phyloP scores from a whole-genome alignment of 768 basidiomycete species.

The Rubroboletus pulcherrimus region DNA sequence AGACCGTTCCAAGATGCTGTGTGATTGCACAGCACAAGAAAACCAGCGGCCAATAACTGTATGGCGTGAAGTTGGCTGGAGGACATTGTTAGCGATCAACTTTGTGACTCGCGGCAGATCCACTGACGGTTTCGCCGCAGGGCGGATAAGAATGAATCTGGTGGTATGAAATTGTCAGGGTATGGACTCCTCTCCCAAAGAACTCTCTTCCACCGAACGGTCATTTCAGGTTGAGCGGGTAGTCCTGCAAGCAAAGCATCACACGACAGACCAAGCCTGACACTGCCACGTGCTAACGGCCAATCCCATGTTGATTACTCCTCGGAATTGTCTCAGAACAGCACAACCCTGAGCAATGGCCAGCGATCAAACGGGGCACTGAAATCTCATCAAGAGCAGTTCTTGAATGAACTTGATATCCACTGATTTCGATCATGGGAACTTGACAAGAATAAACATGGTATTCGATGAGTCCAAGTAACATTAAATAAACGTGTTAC shows the following conservation, averaged over 20 bases:
- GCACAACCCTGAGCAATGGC: background rate
- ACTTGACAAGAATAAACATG: constrained; percentile 13
- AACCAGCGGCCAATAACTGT: constrained; percentile 73
- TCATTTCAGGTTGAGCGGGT: constrained; percentile 11
- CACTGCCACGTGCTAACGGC: constrained; percentile 13
- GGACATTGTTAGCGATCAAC: constrained; percentile 11
- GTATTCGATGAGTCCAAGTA: constrained; percentile 17
- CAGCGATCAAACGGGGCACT: constrained; percentile 3
- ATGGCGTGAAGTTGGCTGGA: constrained; percentile 75
- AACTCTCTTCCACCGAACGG: constrained; percentile 57
- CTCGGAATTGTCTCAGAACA: constrained; percentile 13
- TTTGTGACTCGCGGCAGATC: constrained; percentile 7
- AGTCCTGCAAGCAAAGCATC: background rate
- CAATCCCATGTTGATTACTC: constrained; percentile 6
- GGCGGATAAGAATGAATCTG: constrained; percentile 68
- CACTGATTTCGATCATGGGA: constrained; percentile 28
- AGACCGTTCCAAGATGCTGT: constrained; percentile 78
- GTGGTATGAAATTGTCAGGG: constrained; percentile 85
- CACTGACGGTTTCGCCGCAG: constrained; percentile 73
- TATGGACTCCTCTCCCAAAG: constrained; percentile 75
- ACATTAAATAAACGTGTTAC: constrained; percentile 33
- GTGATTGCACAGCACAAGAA: constrained; percentile 70
- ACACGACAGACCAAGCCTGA: background rate
- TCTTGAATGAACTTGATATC: constrained; percentile 6
- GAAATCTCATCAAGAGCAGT: constrained; percentile 1